Evolutionary conservation across 306 rosid genomes (phyloP), one percentile per base, ranked within the genome.

Genomic region (Styphnolobium japonicum): DNA sequence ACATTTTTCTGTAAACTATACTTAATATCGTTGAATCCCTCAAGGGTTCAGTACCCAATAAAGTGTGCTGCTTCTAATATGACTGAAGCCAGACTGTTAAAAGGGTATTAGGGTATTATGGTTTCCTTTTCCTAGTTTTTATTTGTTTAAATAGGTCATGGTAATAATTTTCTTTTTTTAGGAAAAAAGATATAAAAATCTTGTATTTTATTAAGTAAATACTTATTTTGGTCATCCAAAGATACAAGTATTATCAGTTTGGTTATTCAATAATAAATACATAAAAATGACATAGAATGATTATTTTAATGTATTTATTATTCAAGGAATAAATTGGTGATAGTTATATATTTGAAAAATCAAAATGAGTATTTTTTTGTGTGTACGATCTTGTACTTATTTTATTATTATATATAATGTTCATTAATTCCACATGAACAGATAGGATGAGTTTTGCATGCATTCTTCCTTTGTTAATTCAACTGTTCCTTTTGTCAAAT

Each of bases 1-100:
- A 21, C 46, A 42, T 82, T 85, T 61, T 82, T 75, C 43, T 78
- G 88, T 73, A 82, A 49, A 77, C 79, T 82, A 69, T 16, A 43
- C 6, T 69, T 79, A 39, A 49, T 71, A 23, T 46, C 61, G 57
- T 23, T 62, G 73, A 80, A 49, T 36, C 78, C 61, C 49, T 73
- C 33, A 62, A 45, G 77, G 84, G 78, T 79, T 67, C 81, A 60
- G 45, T 49, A 74, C 67, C 51, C 71, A 83, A 83, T 67, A 83
- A 83, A 67, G 25, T 31, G 49, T 73, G 58, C 14, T 25, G 33
- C 75, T 78, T 60, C 73, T 39, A 37, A 37, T 29, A 16, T 53
- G 61, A 18, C 4, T 40, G 48, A 63, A 78, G 61, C 53, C 60
- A 43, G 10, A 31, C 21, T 60, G 57, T 40, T 57, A 52, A 39